Base-by-base conservation (phyloP, 192 early-diverging fungal genomes). In the Coemansia sp. region DNA sequence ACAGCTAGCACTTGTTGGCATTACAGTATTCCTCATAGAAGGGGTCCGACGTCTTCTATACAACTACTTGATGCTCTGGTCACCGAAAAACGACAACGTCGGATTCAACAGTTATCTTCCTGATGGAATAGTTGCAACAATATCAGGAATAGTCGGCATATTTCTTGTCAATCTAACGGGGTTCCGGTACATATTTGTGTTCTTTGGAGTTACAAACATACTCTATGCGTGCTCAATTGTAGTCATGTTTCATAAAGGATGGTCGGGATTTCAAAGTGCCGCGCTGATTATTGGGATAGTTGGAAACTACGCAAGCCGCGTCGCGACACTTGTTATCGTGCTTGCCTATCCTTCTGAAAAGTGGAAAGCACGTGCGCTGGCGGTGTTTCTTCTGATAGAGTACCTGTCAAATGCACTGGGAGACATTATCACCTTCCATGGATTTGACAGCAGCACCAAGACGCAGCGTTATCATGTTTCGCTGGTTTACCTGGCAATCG, bases 351-450 rank as follows among this genome's bases (percentile, higher is more conserved):
- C 66, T 2, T 55, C 54, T 25, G 72, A 75, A 23, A 49, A 40
- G 30, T 75, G 72, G 72, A 75, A 69, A 53, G 58, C 72, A 2
- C 53, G 72, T 1, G 53, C 72, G 2, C 55, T 75, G 12, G 62
- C 58, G 0, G 25, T 57, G 0, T 75, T 69, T 40, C 54, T 75
- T 24, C 34, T 75, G 12, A 44, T 63, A 13, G 66, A 68, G 59
- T 61, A 75, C 21, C 41, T 69, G 13, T 59, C 72, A 1, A 56
- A 60, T 43, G 64, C 66, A 4, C 60, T 75, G 40, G 66, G 72
- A 25, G 58, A 75, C 25, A 22, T 75, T 8, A 55, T 75, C 27
- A 30, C 27, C 27, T 30, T 30, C 27, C 27, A 30, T 7, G 27
- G 27, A 7, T 30, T 30, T 7, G 27, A 30, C 2, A 30, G 27